Base-by-base conservation (phyloP, 192 early-diverging fungal genomes). In the Lobosporangium transversale region DNA sequence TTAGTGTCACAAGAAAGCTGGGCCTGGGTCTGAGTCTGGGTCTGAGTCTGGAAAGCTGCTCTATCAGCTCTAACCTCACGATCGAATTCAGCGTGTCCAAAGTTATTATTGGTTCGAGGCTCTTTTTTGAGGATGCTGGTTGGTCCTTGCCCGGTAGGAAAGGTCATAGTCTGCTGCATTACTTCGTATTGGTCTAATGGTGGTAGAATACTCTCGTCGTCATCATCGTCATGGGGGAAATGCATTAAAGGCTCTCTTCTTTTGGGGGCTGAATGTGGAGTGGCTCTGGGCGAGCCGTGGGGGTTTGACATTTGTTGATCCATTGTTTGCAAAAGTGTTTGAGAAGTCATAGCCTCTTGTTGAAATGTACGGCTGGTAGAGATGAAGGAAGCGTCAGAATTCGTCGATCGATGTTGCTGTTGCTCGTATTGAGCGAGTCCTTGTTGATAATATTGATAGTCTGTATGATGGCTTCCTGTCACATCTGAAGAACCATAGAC, bases 101-200 rank as follows among this genome's bases (percentile, higher is more conserved):
- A n/a, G n/a, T n/a, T n/a, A 12, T 23, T 24, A 20, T 40, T 43
- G 11, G 54, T n/a, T 6, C 62, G 53, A 43, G 55, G 1, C 33
- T 65, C 61, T 27, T 23, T 12, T 4, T 54, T 43, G 29, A 6
- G 7, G 37, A 10, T 40, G 37, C 37, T 40, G 37, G 7, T 55
- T 37, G 18, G 21, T 6, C 36, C 42, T 6, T 42, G 62, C 45
- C 37, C 55, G 6, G 21, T n/a, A 27, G 71, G 58, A 2, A 57
- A 54, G 5, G 63, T 33, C 63, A 75, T 75, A 51, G 66, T 42
- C 11, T 75, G 71, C 50, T 66, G 58, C 71, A 75, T 75, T 10
- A 58, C 71, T 17, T 75, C 71, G 20, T 75, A 75, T 21, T 75
- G 61, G 31, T 75, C 71, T 44, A 75, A 23, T 0, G 71, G 66